Conservation (phyloP, 2,329 filamentous ascomycete genomes). For the Colletotrichum sublineola region DNA sequence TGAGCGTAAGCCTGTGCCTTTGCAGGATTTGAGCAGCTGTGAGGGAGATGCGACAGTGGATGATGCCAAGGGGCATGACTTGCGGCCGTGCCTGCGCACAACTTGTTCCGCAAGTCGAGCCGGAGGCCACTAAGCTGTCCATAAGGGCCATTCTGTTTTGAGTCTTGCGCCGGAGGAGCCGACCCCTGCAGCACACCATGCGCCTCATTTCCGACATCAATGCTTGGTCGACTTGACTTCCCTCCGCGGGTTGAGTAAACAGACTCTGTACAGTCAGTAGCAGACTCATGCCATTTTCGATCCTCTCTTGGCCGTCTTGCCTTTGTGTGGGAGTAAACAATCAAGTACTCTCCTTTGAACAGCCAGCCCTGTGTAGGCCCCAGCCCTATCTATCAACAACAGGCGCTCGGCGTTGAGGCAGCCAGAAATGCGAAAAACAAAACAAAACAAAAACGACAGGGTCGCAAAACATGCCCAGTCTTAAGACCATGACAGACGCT, state of each 20-base stretch:
- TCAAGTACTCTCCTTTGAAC: constrained; percentile 4
- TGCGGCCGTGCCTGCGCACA: background rate
- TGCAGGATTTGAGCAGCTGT: background rate
- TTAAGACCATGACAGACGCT: constrained; percentile 10
- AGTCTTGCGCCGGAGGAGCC: constrained; percentile 19
- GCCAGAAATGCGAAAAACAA: background rate
- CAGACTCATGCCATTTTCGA: background rate
- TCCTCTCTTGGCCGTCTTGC: background rate
- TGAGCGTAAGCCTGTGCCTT: constrained; percentile 9
- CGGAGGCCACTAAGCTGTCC: background rate
- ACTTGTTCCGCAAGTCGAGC: constrained; percentile 12
- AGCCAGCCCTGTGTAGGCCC: background rate
- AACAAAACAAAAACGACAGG: background rate
- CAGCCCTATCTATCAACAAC: background rate
- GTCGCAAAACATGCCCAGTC: background rate
- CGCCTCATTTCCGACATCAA: constrained; percentile 56
- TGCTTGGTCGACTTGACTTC: constrained; percentile 44
- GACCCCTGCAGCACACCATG: constrained; percentile 44
- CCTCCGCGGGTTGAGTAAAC: background rate
- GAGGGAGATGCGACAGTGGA: constrained; percentile 6
- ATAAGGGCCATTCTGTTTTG: constrained; percentile 13
- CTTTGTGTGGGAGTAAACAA: background rate
- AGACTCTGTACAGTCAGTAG: background rate
- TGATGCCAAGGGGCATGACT: constrained; percentile 4
- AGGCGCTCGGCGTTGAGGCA: background rate